A percentile compares a stretch with the other conserved stretches of the same genome.
phyloP scores from a whole-genome alignment of 2,329 filamentous ascomycete species.

The Colletotrichum scovillei region DNA sequence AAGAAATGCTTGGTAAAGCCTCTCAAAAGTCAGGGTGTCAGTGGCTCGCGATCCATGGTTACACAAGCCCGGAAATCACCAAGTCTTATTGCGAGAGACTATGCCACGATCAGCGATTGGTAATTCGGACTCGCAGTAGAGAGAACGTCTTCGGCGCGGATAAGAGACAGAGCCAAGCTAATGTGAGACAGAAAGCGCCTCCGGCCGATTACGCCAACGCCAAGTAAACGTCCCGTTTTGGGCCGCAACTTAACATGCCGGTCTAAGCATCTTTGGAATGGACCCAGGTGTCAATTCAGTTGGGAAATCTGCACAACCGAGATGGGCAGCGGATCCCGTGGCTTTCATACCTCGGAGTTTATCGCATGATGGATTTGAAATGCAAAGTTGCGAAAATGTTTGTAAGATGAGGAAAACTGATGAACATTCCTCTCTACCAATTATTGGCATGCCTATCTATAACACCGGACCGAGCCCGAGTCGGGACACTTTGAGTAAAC shows the following conservation, averaged over 20 bases:
- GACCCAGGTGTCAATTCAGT: no score
- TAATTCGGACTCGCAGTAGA: background rate
- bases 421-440: no score
- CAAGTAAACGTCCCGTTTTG: background rate
- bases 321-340: no score
- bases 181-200: background rate
- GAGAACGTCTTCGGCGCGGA: background rate
- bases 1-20: no score
- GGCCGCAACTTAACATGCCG: background rate
- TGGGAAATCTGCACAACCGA: no score
- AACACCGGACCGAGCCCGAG: no score
- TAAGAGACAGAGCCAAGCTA: background rate
- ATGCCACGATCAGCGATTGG: background rate
- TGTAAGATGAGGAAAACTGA: no score
- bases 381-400: no score
- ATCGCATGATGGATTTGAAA: no score
- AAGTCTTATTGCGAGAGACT: background rate
- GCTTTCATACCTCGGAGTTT: background rate
- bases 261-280: background rate
- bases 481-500: conserved; percentile 18
- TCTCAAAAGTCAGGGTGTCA: background rate
- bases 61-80: background rate
- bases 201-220: background rate
- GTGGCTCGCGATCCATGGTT: background rate
- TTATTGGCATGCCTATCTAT: no score